Evolutionary conservation across 1,284 basidiomycete species (phyloP).

Genomic region (Fereydounia khargensis): DNA sequence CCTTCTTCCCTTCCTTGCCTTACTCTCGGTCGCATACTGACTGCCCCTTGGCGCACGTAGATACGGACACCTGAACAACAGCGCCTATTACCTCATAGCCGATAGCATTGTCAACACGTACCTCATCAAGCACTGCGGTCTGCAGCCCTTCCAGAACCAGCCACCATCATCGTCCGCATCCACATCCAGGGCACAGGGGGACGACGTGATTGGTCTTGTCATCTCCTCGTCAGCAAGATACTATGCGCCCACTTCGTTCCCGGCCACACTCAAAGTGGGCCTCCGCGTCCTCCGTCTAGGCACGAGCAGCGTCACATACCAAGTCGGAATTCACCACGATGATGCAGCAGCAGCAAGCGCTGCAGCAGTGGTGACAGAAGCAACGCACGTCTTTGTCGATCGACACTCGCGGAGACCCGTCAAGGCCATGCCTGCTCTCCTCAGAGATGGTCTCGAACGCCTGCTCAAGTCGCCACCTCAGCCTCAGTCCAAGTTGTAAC

Average conservation of each 20-base stretch:
- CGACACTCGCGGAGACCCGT: slow-evolving; percentile 16
- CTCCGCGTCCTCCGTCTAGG: slow-evolving; percentile 28
- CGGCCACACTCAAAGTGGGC: slow-evolving; percentile 11
- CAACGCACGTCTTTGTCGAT: slow-evolving; percentile 43
- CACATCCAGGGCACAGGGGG: not conserved
- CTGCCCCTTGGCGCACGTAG: slow-evolving; percentile 1
- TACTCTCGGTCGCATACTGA: no score
- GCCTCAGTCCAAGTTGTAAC: not conserved
- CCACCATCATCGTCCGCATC: not conserved
- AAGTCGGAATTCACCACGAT: slow-evolving; percentile 13
- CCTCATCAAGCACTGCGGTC: slow-evolving; percentile 23
- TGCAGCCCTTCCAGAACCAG: slow-evolving; percentile 21
- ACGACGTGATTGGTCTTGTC: slow-evolving; percentile 25
- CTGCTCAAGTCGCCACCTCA: not conserved
- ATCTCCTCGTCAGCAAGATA: slow-evolving; percentile 31
- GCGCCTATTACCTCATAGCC: slow-evolving; percentile 31
- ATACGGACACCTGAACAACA: slow-evolving; percentile 44
- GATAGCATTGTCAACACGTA: slow-evolving; percentile 38
- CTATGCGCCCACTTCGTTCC: slow-evolving; percentile 36
- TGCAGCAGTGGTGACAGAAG: slow-evolving; percentile 19
- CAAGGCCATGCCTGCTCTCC: not conserved
- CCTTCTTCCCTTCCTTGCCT: not conserved
- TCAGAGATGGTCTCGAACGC: not conserved
- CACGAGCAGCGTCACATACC: slow-evolving; percentile 26
- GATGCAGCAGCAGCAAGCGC: not conserved